A percentile compares a stretch with the other conserved stretches of the same genome.
Conservation (phyloP, 2,329 filamentous ascomycete species). For the Orbilia quercus region DNA sequence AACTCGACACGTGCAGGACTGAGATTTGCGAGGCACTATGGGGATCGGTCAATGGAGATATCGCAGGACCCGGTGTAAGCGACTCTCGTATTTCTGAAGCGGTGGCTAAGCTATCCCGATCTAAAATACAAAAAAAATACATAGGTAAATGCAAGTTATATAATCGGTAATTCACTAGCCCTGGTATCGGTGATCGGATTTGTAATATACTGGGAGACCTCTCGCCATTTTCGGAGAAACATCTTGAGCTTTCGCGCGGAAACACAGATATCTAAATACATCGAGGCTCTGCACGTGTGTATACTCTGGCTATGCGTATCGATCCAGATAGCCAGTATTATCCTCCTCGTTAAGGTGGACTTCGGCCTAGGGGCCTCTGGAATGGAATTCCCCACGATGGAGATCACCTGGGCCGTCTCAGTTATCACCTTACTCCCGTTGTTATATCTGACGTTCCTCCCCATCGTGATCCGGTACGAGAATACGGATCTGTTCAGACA, state of each 20-base stretch:
- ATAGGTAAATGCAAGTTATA: conserved; percentile 38
- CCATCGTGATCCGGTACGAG: conserved; percentile 4
- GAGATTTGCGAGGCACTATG: conserved; percentile 32
- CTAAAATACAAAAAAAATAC: background rate
- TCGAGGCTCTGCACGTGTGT: conserved; percentile 13
- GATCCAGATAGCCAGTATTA: conserved; percentile 31
- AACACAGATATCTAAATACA: conserved; percentile 17
- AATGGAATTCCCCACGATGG: conserved; percentile 34
- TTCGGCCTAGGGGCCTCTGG: conserved; percentile 21
- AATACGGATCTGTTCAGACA: background rate
- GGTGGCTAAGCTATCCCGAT: no score
- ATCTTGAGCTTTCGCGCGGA: conserved; percentile 13
- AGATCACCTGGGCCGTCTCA: conserved; percentile 39
- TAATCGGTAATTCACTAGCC: conserved; percentile 28
- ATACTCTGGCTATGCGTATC: conserved; percentile 32
- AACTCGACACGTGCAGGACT: conserved; percentile 10
- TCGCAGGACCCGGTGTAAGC: conserved; percentile 35
- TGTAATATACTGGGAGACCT: conserved; percentile 24
- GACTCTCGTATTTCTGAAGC: no score
- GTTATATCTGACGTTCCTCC: conserved; percentile 22
- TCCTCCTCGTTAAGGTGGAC: conserved; percentile 20
- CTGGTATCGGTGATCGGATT: conserved; percentile 18
- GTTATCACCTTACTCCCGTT: conserved; percentile 21
- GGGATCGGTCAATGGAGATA: conserved; percentile 32
- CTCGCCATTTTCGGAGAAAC: background rate